A percentile compares a stretch with the other conserved stretches of the same genome.
These are phyloP conservation scores for Herpetomonas samuelpessoai DNA, from an alignment of 208 protist species.

Conservation along the genomic window DNA sequence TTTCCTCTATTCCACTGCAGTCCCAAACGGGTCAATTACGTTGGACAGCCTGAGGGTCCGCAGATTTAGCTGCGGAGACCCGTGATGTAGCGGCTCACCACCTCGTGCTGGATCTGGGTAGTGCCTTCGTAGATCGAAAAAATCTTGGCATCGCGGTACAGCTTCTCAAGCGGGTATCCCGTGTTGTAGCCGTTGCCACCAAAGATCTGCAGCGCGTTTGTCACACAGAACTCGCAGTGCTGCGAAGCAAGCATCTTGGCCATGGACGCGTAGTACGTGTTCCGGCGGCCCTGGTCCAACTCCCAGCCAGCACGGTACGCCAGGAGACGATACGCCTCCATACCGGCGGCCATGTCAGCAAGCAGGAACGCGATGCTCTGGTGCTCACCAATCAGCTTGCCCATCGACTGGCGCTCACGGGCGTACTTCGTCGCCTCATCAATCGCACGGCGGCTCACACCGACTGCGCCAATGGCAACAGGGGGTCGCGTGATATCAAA, in stretches of 20 bases:
- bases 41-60: too few relatives aligned
- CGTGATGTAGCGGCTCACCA: constrained; percentile 71
- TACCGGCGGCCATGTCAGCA: constrained; percentile 88
- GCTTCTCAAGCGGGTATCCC: constrained; percentile 94
- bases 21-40: too few relatives aligned
- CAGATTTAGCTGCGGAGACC: constrained; percentile 38
- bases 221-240: constrained; percentile 68
- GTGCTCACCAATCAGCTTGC: constrained; percentile 78
- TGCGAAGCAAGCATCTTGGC: constrained; percentile 83
- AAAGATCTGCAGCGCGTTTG: constrained; percentile 88
- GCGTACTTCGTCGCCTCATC: constrained; percentile 80
- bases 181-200: constrained; percentile 93
- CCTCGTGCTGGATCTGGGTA: constrained; percentile 85
- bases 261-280: constrained; percentile 87
- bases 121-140: constrained; percentile 95
- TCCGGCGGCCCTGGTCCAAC: constrained; percentile 75
- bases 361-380: constrained; percentile 87
- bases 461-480: constrained; percentile 83
- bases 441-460: constrained; percentile 75
- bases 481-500: constrained; percentile 87
- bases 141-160: constrained; percentile 92
- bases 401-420: constrained; percentile 81
- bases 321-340: constrained; percentile 80
- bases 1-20: too few relatives aligned
- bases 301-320: constrained; percentile 71